These are phyloP conservation scores for Penicillium paneum DNA, from an alignment of 2,329 filamentous ascomycete species.

Conservation along the genomic window DNA sequence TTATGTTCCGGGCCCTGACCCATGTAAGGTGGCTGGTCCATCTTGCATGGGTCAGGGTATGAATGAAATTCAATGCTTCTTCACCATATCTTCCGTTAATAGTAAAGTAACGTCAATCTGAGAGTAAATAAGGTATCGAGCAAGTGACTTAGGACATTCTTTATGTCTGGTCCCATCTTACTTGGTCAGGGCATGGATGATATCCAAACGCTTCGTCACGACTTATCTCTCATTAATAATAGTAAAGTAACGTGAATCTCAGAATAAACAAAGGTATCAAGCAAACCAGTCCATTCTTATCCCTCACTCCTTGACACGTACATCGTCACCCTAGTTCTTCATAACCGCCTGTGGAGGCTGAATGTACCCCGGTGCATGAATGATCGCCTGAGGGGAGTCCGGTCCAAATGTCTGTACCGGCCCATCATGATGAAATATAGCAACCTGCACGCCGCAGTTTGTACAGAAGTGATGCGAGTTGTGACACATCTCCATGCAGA, in stretches of 20 bases:
- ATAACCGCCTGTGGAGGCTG: neutral
- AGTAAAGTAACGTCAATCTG: neutral
- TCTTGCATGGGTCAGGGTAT: neutral
- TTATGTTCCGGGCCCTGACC: neutral
- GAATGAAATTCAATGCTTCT: neutral
- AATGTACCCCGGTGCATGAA: neutral
- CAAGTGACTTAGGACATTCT: neutral
- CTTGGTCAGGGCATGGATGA: neutral
- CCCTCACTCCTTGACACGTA: neutral
- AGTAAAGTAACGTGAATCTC: neutral
- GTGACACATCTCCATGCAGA: slow-evolving; percentile 19
- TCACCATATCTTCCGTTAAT: neutral
- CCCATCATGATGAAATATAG: neutral
- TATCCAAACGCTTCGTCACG: neutral
- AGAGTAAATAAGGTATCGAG: neutral
- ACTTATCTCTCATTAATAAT: neutral
- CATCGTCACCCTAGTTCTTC: neutral
- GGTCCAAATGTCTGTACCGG: neutral
- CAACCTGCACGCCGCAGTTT: slow-evolving; percentile 1
- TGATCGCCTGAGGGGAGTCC: neutral
- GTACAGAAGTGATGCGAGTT: slow-evolving; percentile 17
- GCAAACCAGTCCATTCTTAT: neutral
- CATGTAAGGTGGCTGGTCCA: neutral
- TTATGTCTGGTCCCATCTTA: neutral
- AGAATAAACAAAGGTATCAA: neutral